These are phyloP conservation scores for Chrysanthemum seticuspe DNA, from an alignment of 129 eudicot genomes.

Conservation along the genomic window DNA sequence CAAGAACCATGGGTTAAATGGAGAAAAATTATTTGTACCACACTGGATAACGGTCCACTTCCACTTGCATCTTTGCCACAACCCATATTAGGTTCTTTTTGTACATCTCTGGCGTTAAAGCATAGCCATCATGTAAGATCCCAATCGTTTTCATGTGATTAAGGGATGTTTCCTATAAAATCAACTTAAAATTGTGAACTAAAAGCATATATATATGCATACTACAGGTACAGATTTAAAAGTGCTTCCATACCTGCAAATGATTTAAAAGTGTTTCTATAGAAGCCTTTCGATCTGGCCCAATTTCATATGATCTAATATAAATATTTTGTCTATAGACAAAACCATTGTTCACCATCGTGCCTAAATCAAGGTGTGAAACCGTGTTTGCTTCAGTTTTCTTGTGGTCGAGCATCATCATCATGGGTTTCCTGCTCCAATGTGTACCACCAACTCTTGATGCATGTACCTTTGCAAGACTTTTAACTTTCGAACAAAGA, in stretches of 20 bases:
- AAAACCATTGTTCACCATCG: constrained; percentile 63
- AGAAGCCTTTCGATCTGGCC: constrained; percentile 75
- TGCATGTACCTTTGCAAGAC: constrained; percentile 78
- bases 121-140: constrained; percentile 68
- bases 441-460: constrained; percentile 49
- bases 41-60: constrained; percentile 74
- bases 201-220: not conserved
- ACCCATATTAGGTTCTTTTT: constrained; percentile 80
- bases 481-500: constrained; percentile 20
- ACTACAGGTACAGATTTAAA: not conserved
- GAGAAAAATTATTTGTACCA: constrained; percentile 43
- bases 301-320: constrained; percentile 88
- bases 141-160: constrained; percentile 75
- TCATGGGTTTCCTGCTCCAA: constrained; percentile 58
- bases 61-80: constrained; percentile 64
- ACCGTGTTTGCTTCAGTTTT: constrained; percentile 54
- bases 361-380: constrained; percentile 63
- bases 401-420: constrained; percentile 68
- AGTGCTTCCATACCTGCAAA: constrained; percentile 52
- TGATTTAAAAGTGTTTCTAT: constrained; percentile 85
- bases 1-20: not conserved
- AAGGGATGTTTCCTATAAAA: constrained; percentile 72
- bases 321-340: constrained; percentile 72
- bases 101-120: constrained; percentile 82
- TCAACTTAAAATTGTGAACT: not conserved